Percentiles rank a stretch among this genome's conserved stretches.
phyloP scores from a whole-genome alignment of 208 protist species.

The Leishmania gerbilli region DNA sequence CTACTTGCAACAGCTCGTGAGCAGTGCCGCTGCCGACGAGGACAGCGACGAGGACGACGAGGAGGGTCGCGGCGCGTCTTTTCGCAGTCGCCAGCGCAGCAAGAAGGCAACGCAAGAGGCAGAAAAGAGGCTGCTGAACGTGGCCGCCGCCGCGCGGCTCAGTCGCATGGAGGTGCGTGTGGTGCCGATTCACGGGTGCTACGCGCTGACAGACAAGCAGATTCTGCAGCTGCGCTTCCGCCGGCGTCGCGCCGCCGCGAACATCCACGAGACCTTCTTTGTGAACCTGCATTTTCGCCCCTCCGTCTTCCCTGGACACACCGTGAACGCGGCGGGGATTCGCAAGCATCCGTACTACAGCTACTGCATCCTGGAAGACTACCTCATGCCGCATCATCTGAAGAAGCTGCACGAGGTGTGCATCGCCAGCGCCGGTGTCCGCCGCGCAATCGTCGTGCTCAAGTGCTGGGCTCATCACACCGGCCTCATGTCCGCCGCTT shows the following conservation, averaged over 20 bases:
- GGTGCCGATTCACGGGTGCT: slow-evolving; percentile 64
- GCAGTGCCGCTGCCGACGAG: neutral
- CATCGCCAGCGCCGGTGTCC: slow-evolving; percentile 50
- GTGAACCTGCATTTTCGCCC: slow-evolving; percentile 80
- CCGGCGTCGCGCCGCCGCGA: slow-evolving; percentile 13
- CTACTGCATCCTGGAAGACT: slow-evolving; percentile 84
- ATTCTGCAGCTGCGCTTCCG: slow-evolving; percentile 69
- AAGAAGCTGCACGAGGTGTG: slow-evolving; percentile 77
- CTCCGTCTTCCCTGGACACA: slow-evolving; percentile 41
- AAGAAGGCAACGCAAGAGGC: neutral
- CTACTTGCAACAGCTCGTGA: slow-evolving; percentile 40
- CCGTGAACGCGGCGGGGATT: slow-evolving; percentile 54
- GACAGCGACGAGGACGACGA: slow-evolving; percentile 14
- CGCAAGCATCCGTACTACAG: slow-evolving; percentile 82
- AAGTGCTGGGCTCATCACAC: slow-evolving; percentile 87
- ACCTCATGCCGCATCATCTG: slow-evolving; percentile 72
- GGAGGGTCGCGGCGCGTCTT: neutral
- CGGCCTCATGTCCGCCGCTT: slow-evolving; percentile 64
- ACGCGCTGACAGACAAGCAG: slow-evolving; percentile 53
- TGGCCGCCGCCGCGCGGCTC: slow-evolving; percentile 31
- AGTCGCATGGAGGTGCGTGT: slow-evolving; percentile 53
- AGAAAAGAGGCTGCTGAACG: slow-evolving; percentile 8
- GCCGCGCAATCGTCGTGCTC: slow-evolving; percentile 77
- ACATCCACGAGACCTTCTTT: slow-evolving; percentile 54
- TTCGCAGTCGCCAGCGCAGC: neutral